Evolutionary conservation across 176 grass and related monocot species (phyloP), one percentile per base, ranked within the genome.

Genomic region (Oryza glumipatula): DNA sequence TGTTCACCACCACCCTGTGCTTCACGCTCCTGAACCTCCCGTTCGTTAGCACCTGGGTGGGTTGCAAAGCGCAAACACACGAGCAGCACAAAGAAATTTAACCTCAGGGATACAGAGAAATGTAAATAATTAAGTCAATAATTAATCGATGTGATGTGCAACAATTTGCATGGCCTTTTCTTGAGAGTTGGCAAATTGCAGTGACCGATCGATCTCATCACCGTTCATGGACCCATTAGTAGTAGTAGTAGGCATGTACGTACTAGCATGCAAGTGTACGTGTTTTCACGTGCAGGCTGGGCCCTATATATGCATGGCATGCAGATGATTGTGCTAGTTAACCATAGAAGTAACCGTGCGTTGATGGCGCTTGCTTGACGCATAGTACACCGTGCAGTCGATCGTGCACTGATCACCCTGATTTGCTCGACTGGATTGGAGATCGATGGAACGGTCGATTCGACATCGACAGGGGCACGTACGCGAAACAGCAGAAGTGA

Each of bases 1-100:
- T 87, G 79, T 86, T 95, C n/a, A 92, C 95, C 85, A 98, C 76
- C 68, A 98, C 95, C 80, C 95, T 84, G 76, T 98, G 95, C 54
- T 71, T 93, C 85, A 98, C 95, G 67, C 95, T 98, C 87, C 87
- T 88, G 92, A 98, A 98, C 89, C 92, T 91, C 72, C 95, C 92
- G 68, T 98, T 98, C 79, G 95, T 98, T 82, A 98, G 4, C 77
- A 98, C 95, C 95, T 97, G 85, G 39, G 30, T 97, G 85, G 39
- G 30, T 41, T 49, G n/a, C 16, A 45, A 4, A 2, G 6, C 9
- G 43, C 43, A 44, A 44, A 44, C 7, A 44, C 43, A 10, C 43
- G 9, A 44, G 43, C 9, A 44, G 43, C 44, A 68, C 19, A 60
- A 15, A 32, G 0, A 23, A 58, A 58, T 4, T 58, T 21, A 58